These are phyloP conservation scores for Hymenoscyphus fraxineus DNA, from an alignment of 2,329 filamentous ascomycete species.

Conservation along the genomic window DNA sequence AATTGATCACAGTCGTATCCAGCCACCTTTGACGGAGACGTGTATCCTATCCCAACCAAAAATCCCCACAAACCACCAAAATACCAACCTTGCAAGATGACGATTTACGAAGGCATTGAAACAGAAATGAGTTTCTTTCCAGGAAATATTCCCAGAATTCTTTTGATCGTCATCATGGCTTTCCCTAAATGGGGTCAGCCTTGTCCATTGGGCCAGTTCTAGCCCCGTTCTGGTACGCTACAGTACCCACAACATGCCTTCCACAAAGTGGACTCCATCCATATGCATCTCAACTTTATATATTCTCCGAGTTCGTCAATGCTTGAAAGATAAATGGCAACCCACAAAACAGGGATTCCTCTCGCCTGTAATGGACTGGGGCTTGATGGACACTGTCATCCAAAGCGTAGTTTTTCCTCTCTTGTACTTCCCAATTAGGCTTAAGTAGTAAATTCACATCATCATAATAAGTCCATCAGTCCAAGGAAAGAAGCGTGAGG, in stretches of 20 bases:
- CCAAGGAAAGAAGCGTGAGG: conserved; percentile 10
- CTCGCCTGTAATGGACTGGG: too few relatives aligned
- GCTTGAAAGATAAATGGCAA: too few relatives aligned
- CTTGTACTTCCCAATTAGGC: neutral
- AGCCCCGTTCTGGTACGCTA: too few relatives aligned
- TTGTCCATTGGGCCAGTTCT: too few relatives aligned
- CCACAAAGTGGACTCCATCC: too few relatives aligned
- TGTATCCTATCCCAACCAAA: neutral
- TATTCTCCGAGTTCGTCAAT: too few relatives aligned
- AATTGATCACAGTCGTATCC: conserved; percentile 20
- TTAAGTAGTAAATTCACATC: neutral
- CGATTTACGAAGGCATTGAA: conserved; percentile 11
- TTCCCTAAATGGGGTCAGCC: too few relatives aligned
- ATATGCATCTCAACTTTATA: too few relatives aligned
- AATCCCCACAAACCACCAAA: neutral
- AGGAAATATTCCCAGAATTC: conserved; percentile 10
- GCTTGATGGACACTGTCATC: too few relatives aligned
- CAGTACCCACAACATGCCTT: too few relatives aligned
- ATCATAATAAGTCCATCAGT: neutral
- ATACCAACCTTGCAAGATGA: conserved; percentile 13
- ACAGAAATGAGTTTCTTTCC: neutral
- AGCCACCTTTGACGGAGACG: neutral
- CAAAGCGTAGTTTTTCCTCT: too few relatives aligned
- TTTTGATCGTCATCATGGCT: conserved; percentile 13
- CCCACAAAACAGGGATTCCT: too few relatives aligned